Evolutionary conservation across 306 rosid genomes (phyloP).

Genomic region (Quercus cerris): DNA sequence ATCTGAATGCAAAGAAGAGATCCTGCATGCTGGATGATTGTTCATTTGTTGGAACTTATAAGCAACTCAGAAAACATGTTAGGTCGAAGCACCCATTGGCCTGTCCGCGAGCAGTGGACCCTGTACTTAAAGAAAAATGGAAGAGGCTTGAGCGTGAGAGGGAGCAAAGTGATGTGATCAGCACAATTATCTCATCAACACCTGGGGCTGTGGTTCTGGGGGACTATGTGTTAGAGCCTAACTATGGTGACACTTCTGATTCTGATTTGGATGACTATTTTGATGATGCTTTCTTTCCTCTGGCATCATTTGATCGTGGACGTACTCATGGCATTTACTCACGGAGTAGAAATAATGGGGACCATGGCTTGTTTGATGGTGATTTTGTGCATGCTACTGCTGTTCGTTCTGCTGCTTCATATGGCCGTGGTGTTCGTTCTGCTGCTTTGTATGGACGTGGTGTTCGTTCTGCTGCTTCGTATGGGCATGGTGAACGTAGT

Average conservation of each 20-base stretch:
- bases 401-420: conserved; percentile 41
- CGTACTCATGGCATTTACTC: conserved; percentile 44
- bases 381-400: conserved; percentile 45
- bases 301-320: conserved; percentile 52
- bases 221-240: conserved; percentile 92
- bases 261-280: conserved; percentile 58
- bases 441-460: too few relatives aligned
- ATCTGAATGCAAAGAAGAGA: conserved; percentile 87
- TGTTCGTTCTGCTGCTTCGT: too few relatives aligned
- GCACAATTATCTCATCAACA: conserved; percentile 79
- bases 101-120: conserved; percentile 92
- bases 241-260: conserved; percentile 45
- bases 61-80: conserved; percentile 83
- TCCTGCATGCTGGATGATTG: conserved; percentile 86
- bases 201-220: conserved; percentile 94
- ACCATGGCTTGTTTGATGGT: conserved; percentile 33
- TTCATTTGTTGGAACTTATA: conserved; percentile 71
- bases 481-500: neutral
- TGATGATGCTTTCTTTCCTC: conserved; percentile 50
- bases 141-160: conserved; percentile 83
- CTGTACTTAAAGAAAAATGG: conserved; percentile 81
- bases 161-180: conserved; percentile 90
- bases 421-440: conserved; percentile 36
- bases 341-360: conserved; percentile 39
- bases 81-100: conserved; percentile 82